phyloP scores from a whole-genome alignment of 352 stramenopile genomes.

The Halophytophthora polymorphica region DNA sequence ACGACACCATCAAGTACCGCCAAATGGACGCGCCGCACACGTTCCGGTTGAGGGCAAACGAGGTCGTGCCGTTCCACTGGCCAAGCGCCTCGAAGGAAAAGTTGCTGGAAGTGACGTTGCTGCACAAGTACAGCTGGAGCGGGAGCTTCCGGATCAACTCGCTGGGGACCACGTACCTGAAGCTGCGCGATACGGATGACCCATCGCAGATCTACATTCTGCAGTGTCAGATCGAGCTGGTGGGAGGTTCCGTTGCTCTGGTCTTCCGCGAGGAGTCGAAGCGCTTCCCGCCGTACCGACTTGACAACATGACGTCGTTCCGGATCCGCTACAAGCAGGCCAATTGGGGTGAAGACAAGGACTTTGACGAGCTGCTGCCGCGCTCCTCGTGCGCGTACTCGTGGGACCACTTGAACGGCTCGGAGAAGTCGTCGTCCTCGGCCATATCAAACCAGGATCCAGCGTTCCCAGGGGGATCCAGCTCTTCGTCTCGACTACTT shows the following conservation, averaged over 20 bases:
- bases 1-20: constrained; percentile 81
- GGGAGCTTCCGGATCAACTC: constrained; percentile 85
- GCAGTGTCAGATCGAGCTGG: constrained; percentile 83
- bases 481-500: constrained; percentile 57
- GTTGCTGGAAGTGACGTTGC: constrained; percentile 79
- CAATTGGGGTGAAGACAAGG: constrained; percentile 63
- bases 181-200: constrained; percentile 71
- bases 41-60: constrained; percentile 65
- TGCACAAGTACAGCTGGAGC: constrained; percentile 82
- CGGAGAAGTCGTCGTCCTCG: constrained; percentile 54
- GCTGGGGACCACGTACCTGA: constrained; percentile 83
- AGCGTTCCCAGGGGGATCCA: constrained; percentile 54
- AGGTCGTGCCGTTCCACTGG: constrained; percentile 84
- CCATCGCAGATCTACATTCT: constrained; percentile 84
- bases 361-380: constrained; percentile 75
- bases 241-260: constrained; percentile 81
- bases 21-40: constrained; percentile 77
- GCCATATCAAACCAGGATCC: constrained; percentile 59
- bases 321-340: constrained; percentile 85
- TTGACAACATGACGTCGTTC: constrained; percentile 91
- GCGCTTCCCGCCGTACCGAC: constrained; percentile 86
- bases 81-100: constrained; percentile 72
- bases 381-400: constrained; percentile 80
- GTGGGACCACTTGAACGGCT: constrained; percentile 79
- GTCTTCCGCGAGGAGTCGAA: constrained; percentile 85